Evolutionary conservation across 2,329 filamentous ascomycete genomes (phyloP), one percentile per base, ranked within the genome.

Genomic region (Beauveria bassiana): DNA sequence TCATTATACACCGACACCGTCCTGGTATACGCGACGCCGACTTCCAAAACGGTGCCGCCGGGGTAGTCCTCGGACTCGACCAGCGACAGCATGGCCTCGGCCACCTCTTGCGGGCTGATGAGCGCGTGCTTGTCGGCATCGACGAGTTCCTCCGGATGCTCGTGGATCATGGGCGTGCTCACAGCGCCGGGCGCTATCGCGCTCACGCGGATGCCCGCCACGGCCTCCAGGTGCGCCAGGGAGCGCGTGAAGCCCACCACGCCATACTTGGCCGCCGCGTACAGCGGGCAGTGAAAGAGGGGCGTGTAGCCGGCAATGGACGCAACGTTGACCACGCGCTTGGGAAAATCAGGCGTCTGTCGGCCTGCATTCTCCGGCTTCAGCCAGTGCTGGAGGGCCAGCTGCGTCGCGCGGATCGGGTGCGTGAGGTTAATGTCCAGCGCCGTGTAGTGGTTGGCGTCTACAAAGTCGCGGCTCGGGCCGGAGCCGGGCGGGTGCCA

Each of bases 161-260:
- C 78, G 0, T 69, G 74, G 76, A 78, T 79, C 3, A 81, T 63
- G 2, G 79, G 79, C 1, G 79, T 81, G 8, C 70, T 66, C 0
- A 80, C 74, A 1, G 78, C 56, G 0, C 76, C 78, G 0, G 79
- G 79, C 0, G 78, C 77, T 0, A 81, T 75, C 0, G 73, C 77
- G 52, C 70, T 76, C 40, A 81, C 75, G 0, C 76, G 67, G 20
- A 81, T 72, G 0, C 71, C 69, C 2, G 68, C 60, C 0, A 65
- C 55, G 1, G 62, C 58, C 24, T 79, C 74, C 5, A 81, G 64
- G 0, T 62, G 61, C 0, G 70, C 72, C 0, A 81, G 65, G n/a
- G 72, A 74, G 2, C 78, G 70, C 2, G 79, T 74, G 31, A 78
- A 77, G 0, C 74, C 75, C 0, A 68, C 68, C 16, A 79, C 68